Base-by-base conservation (phyloP, 208 protist species). In the Trypanosoma melophagium region DNA sequence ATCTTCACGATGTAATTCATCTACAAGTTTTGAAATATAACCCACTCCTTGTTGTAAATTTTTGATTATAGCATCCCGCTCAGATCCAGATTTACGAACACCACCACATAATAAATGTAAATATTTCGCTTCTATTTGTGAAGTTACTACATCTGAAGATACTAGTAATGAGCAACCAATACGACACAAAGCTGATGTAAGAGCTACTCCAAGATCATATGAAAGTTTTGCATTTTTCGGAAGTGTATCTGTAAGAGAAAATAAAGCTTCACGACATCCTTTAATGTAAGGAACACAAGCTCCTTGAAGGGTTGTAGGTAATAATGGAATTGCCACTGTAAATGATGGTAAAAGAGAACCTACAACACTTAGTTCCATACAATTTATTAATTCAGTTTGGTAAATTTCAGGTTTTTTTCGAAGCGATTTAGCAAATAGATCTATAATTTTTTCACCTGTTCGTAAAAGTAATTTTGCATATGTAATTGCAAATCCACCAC, bases 41-140 rank as follows among this genome's bases (percentile, higher is more conserved):
- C 92, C 92, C 14, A 93, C 81, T 41, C 92, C 89, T 24, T 89
- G 73, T 45, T 92, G 84, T n/a, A 96, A 66, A 56, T 91, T 93
- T 62, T 86, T 91, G 47, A 96, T 85, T 14, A 93, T 70, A 14
- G 79, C 71, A 77, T 95, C 89, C 3, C 92, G 76, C 57, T 92
- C 86, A 19, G 80, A 89, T 31, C 79, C 83, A 3, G 69, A 51
- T 13, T 79, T 80, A 9, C 86, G 80, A 61, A 80, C 66, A 0
- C 92, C 89, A 47, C 81, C 79, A 45, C 81, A 80, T 19, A 96
- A 60, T 16, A 96, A 58, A 28, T 68, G 51, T 0, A 91, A 52
- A 60, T 85, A 92, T n/a, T 79, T 69, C 9, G 66, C 24, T 31
- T 71, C 54, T 41, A 70, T 35, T 9, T 55, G 10, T 5, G 63